Evolutionary conservation across 2,329 filamentous ascomycete species (phyloP).

Genomic region (Aspergillus vadensis): DNA sequence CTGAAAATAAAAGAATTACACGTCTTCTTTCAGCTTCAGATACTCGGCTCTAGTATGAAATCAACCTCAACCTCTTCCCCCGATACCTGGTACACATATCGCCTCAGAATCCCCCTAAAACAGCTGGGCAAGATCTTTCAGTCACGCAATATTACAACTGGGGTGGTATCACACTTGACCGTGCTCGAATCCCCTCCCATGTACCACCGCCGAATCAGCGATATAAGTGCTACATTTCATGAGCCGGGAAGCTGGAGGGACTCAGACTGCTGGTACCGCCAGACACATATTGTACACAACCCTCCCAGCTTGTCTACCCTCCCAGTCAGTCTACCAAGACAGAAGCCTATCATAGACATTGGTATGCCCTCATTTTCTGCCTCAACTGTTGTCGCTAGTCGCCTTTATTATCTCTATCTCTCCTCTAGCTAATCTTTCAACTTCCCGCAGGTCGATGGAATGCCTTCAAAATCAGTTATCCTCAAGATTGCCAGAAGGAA

Average conservation of each 20-base stretch:
- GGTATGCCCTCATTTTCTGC: constrained; percentile 41
- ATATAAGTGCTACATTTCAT: constrained; percentile 45
- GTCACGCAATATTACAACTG: constrained; percentile 21
- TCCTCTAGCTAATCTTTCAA: constrained; percentile 2
- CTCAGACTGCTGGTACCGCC: constrained; percentile 62
- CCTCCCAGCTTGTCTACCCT: constrained; percentile 36
- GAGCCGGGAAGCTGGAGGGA: constrained; percentile 55
- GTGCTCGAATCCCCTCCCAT: constrained; percentile 48
- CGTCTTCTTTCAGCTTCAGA: constrained; percentile 47
- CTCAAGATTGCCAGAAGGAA: constrained; percentile 28
- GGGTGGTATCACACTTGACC: constrained; percentile 37
- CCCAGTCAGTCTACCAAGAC: constrained; percentile 52
- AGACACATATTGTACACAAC: constrained; percentile 62
- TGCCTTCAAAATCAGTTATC: constrained; percentile 57
- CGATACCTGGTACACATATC: constrained; percentile 33
- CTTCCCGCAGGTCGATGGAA: constrained; percentile 60
- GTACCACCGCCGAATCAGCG: constrained; percentile 45
- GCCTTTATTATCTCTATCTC: neutral
- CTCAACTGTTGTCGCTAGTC: too few relatives aligned
- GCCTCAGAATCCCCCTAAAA: constrained; percentile 49
- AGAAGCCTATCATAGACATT: constrained; percentile 59
- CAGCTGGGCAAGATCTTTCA: constrained; percentile 46
- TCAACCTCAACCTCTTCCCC: neutral
- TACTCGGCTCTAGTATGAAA: constrained; percentile 22
- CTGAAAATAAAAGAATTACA: constrained; percentile 48